Percentiles rank a stretch among this genome's conserved stretches.
phyloP scores from a whole-genome alignment of 2,329 filamentous ascomycete species.

The Pyrenophora graminea region DNA sequence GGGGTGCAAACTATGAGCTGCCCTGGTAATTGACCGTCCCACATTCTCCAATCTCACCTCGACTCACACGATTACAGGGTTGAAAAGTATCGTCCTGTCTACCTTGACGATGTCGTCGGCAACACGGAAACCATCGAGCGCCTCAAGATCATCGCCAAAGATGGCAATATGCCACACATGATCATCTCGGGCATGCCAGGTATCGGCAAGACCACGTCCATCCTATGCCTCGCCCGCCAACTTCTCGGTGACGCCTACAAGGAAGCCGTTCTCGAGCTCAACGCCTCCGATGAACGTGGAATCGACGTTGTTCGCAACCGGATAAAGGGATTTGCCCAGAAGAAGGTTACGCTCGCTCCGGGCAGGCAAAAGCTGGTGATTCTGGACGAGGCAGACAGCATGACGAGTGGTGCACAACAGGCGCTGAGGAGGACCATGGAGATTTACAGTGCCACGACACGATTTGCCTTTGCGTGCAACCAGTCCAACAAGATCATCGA shows the following conservation, averaged over 20 bases:
- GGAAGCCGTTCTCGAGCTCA: constrained; percentile 94
- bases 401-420: constrained; percentile 96
- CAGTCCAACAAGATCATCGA: constrained; percentile 99
- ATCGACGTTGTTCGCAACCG: constrained; percentile 97
- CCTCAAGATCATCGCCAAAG: constrained; percentile 95
- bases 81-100: constrained; percentile 94
- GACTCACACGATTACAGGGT: constrained; percentile 66
- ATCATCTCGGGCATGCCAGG: constrained; percentile 99
- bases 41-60: neutral
- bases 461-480: constrained; percentile 98
- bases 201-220: constrained; percentile 96
- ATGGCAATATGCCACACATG: constrained; percentile 98
- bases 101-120: constrained; percentile 94
- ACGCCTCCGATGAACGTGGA: constrained; percentile 93
- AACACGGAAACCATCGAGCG: constrained; percentile 98
- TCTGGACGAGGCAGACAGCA: constrained; percentile 92
- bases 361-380: constrained; percentile 97
- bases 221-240: constrained; percentile 89
- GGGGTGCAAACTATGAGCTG: constrained; percentile 67
- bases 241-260: constrained; percentile 92
- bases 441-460: constrained; percentile 94
- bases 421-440: constrained; percentile 96
- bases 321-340: constrained; percentile 98
- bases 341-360: constrained; percentile 91
- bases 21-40: constrained; percentile 65